Percentiles rank a stretch among this genome's conserved stretches.
Conservation (phyloP, 1,139 yeast genomes). For the Geotrichum macrosporum region DNA sequence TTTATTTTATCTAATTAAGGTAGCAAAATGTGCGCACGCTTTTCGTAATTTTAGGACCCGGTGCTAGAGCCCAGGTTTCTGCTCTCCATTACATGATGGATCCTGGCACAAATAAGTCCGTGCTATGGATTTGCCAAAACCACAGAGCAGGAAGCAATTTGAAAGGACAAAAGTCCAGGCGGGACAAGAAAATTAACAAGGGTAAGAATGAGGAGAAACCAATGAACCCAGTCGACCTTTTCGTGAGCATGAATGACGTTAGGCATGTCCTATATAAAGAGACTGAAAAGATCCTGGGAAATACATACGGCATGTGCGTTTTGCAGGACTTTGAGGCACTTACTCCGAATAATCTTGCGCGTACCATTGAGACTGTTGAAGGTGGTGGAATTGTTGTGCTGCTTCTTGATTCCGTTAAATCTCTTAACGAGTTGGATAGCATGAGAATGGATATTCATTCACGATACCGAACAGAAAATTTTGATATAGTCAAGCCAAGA, state of each 20-base stretch:
- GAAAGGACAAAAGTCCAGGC: conserved; percentile 81
- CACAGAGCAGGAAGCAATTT: conserved; percentile 46
- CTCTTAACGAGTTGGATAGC: conserved; percentile 91
- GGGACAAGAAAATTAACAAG: conserved; percentile 86
- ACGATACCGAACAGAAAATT: conserved; percentile 96
- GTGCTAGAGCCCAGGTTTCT: conserved; percentile 91
- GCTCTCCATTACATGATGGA: conserved; percentile 89
- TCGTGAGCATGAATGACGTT: conserved; percentile 65
- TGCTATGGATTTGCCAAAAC: conserved; percentile 96
- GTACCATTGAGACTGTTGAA: conserved; percentile 96
- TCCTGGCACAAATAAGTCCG: conserved; percentile 85
- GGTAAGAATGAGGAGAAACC: conserved; percentile 91
- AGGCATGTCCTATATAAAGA: conserved; percentile 95
- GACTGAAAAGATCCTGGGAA: conserved; percentile 93
- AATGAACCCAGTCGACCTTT: conserved; percentile 82
- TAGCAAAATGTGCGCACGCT: conserved; percentile 75
- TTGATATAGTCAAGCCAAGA: conserved; percentile 91
- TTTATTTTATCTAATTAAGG: too few species aligned
- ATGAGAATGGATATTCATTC: conserved; percentile 98
- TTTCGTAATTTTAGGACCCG: conserved; percentile 92
- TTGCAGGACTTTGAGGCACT: conserved; percentile 94
- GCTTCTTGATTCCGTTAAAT: conserved; percentile 81
- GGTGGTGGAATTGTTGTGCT: conserved; percentile 96
- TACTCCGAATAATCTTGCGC: conserved; percentile 90
- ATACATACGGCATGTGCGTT: conserved; percentile 96